These are phyloP conservation scores for Ochromonas danica DNA, from an alignment of 108 stramenopile species.

Conservation along the genomic window DNA sequence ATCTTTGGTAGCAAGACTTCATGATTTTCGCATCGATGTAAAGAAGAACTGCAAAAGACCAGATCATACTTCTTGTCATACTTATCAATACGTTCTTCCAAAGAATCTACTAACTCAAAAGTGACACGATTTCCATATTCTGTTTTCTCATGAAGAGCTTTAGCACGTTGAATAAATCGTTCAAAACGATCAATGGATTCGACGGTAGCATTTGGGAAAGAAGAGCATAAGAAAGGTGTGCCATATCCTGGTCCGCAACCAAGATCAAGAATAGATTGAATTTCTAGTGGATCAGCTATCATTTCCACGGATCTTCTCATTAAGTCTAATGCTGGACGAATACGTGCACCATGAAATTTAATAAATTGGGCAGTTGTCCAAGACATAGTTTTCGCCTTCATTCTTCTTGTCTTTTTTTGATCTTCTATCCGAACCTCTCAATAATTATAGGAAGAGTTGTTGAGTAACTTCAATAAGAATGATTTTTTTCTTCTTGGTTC, in stretches of 20 bases:
- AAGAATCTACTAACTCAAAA: not conserved
- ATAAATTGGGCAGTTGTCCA: not conserved
- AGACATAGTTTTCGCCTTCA: not conserved
- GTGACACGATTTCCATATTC: not conserved
- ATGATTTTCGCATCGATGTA: constrained; percentile 8
- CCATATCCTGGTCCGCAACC: constrained; percentile 10
- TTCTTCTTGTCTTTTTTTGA: too few species aligned
- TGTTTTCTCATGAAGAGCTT: not conserved
- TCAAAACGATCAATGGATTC: not conserved
- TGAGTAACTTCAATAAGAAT: too few species aligned
- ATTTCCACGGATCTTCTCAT: not conserved
- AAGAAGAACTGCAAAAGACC: not conserved
- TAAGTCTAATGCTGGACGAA: not conserved
- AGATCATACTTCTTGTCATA: constrained; percentile 19
- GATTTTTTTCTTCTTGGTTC: too few species aligned
- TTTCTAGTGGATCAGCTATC: not conserved
- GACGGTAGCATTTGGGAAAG: constrained; percentile 7
- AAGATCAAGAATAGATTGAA: not conserved
- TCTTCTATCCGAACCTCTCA: too few species aligned
- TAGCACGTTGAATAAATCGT: not conserved
- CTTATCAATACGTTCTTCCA: not conserved
- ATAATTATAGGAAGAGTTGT: too few species aligned
- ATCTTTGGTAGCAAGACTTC: not conserved
- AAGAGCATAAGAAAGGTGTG: not conserved
- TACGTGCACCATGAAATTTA: not conserved